These are phyloP conservation scores for Prunus fruticosa DNA, from an alignment of 306 rosid genomes.

Conservation along the genomic window DNA sequence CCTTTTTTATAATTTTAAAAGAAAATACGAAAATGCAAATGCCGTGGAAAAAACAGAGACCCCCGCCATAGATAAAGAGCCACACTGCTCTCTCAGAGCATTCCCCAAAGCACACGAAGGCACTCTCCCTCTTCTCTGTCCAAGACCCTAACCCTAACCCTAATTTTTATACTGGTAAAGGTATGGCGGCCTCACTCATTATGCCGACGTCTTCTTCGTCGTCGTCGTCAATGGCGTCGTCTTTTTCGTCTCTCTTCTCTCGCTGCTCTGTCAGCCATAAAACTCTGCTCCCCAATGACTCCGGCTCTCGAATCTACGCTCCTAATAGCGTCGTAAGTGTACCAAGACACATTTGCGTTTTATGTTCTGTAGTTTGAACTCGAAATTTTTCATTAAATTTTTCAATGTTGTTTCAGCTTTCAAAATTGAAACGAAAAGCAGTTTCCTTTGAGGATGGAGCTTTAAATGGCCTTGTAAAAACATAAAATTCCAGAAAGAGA, in stretches of 20 bases:
- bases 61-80: slow-evolving; percentile 48
- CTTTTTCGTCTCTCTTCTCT: slow-evolving; percentile 37
- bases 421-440: background rate
- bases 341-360: background rate
- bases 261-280: slow-evolving; percentile 22
- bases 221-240: slow-evolving; percentile 24
- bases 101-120: background rate
- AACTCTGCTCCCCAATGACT: slow-evolving; percentile 20
- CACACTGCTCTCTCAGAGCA: background rate
- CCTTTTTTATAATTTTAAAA: background rate
- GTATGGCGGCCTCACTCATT: slow-evolving; percentile 69
- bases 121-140: background rate
- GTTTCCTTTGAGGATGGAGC: background rate
- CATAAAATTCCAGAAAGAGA: background rate
- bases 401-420: background rate
- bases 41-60: slow-evolving; percentile 28
- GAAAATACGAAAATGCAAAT: slow-evolving; percentile 12
- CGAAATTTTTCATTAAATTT: background rate
- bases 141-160: slow-evolving; percentile 26
- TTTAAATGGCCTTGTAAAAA: background rate
- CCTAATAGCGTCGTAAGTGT: slow-evolving; percentile 38
- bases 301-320: slow-evolving; percentile 33
- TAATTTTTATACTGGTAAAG: background rate
- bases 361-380: background rate
- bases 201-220: slow-evolving; percentile 37